Evolutionary conservation across 2,329 filamentous ascomycete genomes (phyloP), one percentile per base, ranked within the genome.

Genomic region (Aureobasidium melanogenum): DNA sequence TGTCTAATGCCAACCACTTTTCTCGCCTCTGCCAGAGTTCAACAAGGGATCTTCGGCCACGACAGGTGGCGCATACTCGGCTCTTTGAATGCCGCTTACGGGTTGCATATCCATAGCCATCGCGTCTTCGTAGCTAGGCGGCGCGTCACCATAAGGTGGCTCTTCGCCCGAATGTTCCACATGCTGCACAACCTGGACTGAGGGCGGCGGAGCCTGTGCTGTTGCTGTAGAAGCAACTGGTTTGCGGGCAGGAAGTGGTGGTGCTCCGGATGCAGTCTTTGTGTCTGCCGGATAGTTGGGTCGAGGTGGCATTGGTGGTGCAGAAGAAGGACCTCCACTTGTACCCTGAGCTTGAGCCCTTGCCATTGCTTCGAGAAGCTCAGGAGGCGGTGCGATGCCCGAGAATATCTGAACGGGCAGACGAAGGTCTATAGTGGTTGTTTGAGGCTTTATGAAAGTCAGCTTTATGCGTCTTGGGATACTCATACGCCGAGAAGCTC

Each of bases 121-220:
- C 14, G 91, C 91, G 74, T 97, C 92, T 74, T 96, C 91, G 70
- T 97, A 97, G 69, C 90, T 96, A 8, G 92, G 92, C 19, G 93
- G 92, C n/a, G 91, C 89, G 61, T 94, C 91, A 34, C 90, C 87
- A 65, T 83, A 79, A 2, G 46, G 46, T 44, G 51, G 41, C 24
- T 62, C 58, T 19, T 62, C 51, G 34, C 52, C 41, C 3, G 63
- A 60, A 30, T 41, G 34, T 10, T 47, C 39, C 30, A 54, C 48
- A 8, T 47, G 28, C 22, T 56, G 52, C 14, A 54, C 48, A n/a
- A 24, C n/a, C 30, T 56, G 52, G 5, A 44, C 17, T 34, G 51
- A 22, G 15, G 24, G 5, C 41, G 32, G 26, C 12, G 8, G 1
- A 9, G 24, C 12, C 14, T 41, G 28, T 38, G 17, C 28, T 36